Evolutionary conservation across 2,329 filamentous ascomycete species (phyloP), one percentile per base, ranked within the genome.

Genomic region (Rutstroemia sydowiana): DNA sequence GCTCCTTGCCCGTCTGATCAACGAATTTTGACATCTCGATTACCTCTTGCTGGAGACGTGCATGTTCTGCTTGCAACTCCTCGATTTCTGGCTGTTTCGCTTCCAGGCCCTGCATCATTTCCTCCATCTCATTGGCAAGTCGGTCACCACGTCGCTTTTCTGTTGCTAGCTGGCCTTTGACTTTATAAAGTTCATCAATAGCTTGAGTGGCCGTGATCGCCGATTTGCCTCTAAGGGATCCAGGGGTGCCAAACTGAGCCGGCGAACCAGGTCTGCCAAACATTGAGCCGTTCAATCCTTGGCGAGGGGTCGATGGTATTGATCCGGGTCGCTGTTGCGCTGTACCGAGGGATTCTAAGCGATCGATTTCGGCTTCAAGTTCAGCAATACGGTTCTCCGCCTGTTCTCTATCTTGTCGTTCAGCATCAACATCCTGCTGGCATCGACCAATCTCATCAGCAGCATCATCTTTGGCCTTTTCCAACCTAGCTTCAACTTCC

Each of bases 81-180:
- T 95, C 84, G 28, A 96, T 81, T 63, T 96, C 90, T 0, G 93
- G 93, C 23, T 85, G 84, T 66, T 88, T 91, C 21, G 84, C 84
- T 67, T 98, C 91, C 34, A 97, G 71, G 53, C 91, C 85, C 34
- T 83, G 78, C 53, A 96, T 81, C 73, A 96, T 88, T 54, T 93
- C 87, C 58, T 96, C 88, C 41, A 97, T 74, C 41, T 92, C 82
- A 34, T 82, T 78, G 16, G 81, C 79, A 10, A 96, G 79, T 64
- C 88, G 82, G 57, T 87, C 81, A 60, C 81, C 89, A 20, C 83
- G 81, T 53, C 87, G 79, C 65, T 84, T 84, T 67, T 95, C 87
- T 3, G 77, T 79, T 3, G 84, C 82, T 31, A 96, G 75, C 61
- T 87, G 79, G 51, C 81, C 75, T 75, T 93, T 87, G 68, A 82